These are phyloP conservation scores for Cucumis sativus DNA, from an alignment of 306 rosid genomes.

Conservation along the genomic window Cucumber_9930_V3 NC_026655.2:23847001-23847500, in stretches of 20 bases:
- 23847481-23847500: conserved; percentile 13
- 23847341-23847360: background rate
- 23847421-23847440: background rate
- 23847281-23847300: background rate
- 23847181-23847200: too few relatives aligned
- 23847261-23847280: background rate
- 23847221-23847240: background rate
- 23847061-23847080: too few relatives aligned
- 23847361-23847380: background rate
- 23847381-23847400: background rate
- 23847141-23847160: too few relatives aligned
- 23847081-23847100: too few relatives aligned
- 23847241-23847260: background rate
- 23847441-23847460: background rate
- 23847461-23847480: background rate
- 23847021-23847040: too few relatives aligned
- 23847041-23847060: too few relatives aligned
- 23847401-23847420: background rate
- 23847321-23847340: background rate
- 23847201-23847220: background rate
- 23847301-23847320: background rate
- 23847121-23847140: too few relatives aligned
- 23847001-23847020: too few relatives aligned
- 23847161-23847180: too few relatives aligned
- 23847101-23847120: too few relatives aligned